Base-by-base conservation (phyloP, 371 early-diverging fungal species). In the Smittium mucronatum region DNA sequence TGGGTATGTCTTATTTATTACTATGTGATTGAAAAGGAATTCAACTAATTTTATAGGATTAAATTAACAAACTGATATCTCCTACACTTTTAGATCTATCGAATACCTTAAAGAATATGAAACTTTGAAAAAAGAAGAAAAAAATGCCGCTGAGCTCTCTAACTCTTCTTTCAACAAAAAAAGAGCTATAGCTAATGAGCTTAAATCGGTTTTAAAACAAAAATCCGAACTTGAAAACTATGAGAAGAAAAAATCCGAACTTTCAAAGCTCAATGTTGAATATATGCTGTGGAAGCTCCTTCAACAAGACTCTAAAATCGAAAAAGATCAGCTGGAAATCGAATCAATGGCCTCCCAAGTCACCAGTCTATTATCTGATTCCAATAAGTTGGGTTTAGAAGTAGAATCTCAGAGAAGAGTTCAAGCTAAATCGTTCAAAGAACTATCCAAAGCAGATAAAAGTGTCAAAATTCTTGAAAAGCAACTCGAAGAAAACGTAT, bases 91-190 rank as follows among this genome's bases (percentile, higher is more conserved):
- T 73, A 98, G 95, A 79, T 97, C 97, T 0, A 77, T 88, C 63
- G 96, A 96, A 68, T 85, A 88, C 63, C 93, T 90, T 75, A 82
- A 83, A 11, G 92, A 93, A 70, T 97, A 98, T 70, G 93, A 94
- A 32, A 78, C 84, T 68, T 82, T 94, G 34, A 94, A 94, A 74
- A 79, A 76, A 57, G 81, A 84, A 31, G 91, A 91, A 76, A 94
- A 97, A 57, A 81, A 85, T 28, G 92, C 94, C 0, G 88, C 90
- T 5, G 97, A 96, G 71, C 87, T 85, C 63, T 93, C 93, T 28
- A 85, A 92, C 0, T 86, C 88, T 74, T 88, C 90, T 57, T 94
- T 93, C 78, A 91, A 90, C 73, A 90, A 87, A 73, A 93, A 92
- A 71, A 87, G 93, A 64, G 91, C 89, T 1, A 87, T 96, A 34